Percentiles rank a stretch among this genome's conserved stretches.
Evolutionary conservation across 2,329 filamentous ascomycete genomes (phyloP).

Genomic region (Cylindrodendrum hubeiense): DNA sequence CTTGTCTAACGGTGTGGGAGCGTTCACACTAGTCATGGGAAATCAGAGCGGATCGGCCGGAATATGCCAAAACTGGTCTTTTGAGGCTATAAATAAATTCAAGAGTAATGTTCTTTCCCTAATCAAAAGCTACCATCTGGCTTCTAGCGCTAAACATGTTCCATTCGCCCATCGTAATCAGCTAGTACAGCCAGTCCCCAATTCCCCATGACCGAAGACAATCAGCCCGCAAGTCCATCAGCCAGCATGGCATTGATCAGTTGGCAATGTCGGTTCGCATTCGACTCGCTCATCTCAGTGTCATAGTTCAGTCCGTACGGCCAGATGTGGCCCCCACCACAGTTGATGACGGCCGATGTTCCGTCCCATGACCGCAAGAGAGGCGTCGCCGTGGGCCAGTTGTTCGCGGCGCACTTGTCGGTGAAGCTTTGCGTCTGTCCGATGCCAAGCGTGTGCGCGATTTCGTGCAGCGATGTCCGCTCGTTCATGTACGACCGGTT

Average conservation of each 20-base stretch:
- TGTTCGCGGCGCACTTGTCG: slow-evolving; percentile 51
- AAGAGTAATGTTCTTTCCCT: too few relatives aligned
- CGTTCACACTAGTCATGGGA: too few relatives aligned
- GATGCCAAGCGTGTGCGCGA: slow-evolving; percentile 61
- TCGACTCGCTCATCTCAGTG: slow-evolving; percentile 59
- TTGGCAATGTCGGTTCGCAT: slow-evolving; percentile 57
- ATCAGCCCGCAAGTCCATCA: slow-evolving; percentile 48
- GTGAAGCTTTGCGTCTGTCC: slow-evolving; percentile 58
- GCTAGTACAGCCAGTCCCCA: background rate
- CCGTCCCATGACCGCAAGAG: slow-evolving; percentile 59
- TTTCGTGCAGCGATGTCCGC: slow-evolving; percentile 62
- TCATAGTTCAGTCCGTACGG: slow-evolving; percentile 59
- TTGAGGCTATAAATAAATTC: too few relatives aligned
- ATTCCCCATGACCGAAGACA: background rate
- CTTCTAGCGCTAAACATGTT: too few relatives aligned
- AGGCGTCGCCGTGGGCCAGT: slow-evolving; percentile 56
- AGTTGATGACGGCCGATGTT: slow-evolving; percentile 50
- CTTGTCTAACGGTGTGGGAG: too few relatives aligned
- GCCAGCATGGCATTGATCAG: slow-evolving; percentile 59
- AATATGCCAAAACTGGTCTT: too few relatives aligned
- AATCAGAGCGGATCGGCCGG: too few relatives aligned
- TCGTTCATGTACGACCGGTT: slow-evolving; percentile 62
- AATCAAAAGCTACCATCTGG: too few relatives aligned
- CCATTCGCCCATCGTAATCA: too few relatives aligned
- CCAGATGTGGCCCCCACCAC: slow-evolving; percentile 56